phyloP scores from a whole-genome alignment of 2,329 filamentous ascomycete genomes.

The Arthrocladium fulminans region DNA sequence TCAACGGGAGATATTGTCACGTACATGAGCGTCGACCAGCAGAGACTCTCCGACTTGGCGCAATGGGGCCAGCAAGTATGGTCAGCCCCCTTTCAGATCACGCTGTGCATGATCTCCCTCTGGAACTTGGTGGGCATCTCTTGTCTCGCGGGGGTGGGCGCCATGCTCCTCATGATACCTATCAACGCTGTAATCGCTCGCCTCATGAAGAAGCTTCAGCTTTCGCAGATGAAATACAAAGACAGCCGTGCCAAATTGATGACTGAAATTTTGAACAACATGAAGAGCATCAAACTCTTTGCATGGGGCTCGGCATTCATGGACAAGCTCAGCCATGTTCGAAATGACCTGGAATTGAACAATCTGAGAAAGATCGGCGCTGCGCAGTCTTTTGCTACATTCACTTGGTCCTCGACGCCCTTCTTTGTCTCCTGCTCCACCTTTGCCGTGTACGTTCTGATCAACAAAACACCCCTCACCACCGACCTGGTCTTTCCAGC shows the following conservation, averaged over 20 bases:
- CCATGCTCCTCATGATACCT: conserved; percentile 97
- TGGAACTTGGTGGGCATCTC: conserved; percentile 92
- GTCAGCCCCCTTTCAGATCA: conserved; percentile 95
- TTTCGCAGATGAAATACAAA: conserved; percentile 98
- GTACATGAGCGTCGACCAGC: conserved; percentile 97
- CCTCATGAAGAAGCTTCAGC: conserved; percentile 89
- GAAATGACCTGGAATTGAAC: conserved; percentile 91
- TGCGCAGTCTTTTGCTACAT: conserved; percentile 87
- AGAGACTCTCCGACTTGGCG: conserved; percentile 85
- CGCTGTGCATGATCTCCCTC: conserved; percentile 87
- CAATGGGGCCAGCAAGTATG: conserved; percentile 93
- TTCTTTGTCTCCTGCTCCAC: conserved; percentile 97
- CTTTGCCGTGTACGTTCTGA: conserved; percentile 88
- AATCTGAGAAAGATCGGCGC: conserved; percentile 94
- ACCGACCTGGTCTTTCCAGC: conserved; percentile 96
- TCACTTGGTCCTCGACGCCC: conserved; percentile 94
- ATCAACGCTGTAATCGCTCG: conserved; percentile 86
- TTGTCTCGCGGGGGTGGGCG: conserved; percentile 89
- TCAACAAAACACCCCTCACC: conserved; percentile 68
- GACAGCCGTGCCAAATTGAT: conserved; percentile 86
- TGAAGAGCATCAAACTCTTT: conserved; percentile 99
- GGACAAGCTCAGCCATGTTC: conserved; percentile 90
- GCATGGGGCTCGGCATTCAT: conserved; percentile 97
- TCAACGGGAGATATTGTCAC: conserved; percentile 98
- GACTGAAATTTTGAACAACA: conserved; percentile 97